Percentiles rank a stretch among this genome's conserved stretches.
These are phyloP conservation scores for Colletotrichum tropicicola DNA, from an alignment of 2,329 filamentous ascomycete genomes.

Conservation along the genomic window DNA sequence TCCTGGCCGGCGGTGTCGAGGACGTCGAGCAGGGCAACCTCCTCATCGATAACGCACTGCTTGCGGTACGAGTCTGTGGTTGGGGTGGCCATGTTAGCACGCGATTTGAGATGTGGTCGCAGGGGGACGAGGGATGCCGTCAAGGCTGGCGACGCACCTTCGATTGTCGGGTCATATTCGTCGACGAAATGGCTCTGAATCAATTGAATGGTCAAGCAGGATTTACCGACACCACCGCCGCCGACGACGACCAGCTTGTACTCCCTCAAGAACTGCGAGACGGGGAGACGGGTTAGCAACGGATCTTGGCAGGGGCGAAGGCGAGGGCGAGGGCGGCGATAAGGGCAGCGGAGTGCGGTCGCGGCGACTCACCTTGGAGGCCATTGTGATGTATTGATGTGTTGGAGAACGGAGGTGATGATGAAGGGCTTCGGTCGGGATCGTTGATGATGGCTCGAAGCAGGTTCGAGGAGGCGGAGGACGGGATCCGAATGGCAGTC, in stretches of 20 bases:
- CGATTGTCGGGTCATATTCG: constrained; percentile 99
- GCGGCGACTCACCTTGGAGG: constrained; percentile 46
- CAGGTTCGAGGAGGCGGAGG: too few relatives aligned
- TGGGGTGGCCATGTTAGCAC: constrained; percentile 32
- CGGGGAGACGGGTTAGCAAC: constrained; percentile 32
- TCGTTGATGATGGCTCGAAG: constrained; percentile 22
- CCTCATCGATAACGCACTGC: constrained; percentile 98
- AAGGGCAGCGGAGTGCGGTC: neutral
- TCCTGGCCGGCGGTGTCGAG: constrained; percentile 98
- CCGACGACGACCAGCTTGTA: constrained; percentile 98
- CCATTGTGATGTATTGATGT: constrained; percentile 42
- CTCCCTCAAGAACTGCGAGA: constrained; percentile 79
- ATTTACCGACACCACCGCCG: constrained; percentile 98
- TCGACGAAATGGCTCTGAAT: constrained; percentile 98
- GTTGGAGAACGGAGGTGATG: constrained; percentile 1
- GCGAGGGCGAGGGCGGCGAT: neutral
- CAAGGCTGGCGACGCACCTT: constrained; percentile 70
- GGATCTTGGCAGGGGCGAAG: neutral
- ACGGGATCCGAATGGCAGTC: constrained; percentile 14
- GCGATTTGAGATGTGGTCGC: too few relatives aligned
- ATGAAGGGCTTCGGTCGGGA: constrained; percentile 2
- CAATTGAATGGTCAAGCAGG: constrained; percentile 97
- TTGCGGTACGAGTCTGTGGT: constrained; percentile 95
- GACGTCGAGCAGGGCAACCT: constrained; percentile 96
- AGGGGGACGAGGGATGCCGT: neutral